Percentiles rank a stretch among this genome's conserved stretches.
Conservation (phyloP, 129 eudicot genomes). For the Daucus carota region DNA sequence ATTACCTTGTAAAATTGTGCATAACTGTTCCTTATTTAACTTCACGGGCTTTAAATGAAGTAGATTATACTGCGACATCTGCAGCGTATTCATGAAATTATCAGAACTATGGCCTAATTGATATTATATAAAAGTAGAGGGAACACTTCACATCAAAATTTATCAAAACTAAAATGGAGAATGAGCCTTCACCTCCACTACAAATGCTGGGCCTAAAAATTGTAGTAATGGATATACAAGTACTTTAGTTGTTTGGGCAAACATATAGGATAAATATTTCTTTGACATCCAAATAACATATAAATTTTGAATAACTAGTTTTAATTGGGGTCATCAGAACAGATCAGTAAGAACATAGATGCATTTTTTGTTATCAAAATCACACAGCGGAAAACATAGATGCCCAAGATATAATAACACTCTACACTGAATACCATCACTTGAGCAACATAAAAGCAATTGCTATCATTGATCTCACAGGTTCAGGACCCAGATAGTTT, state of each 20-base stretch:
- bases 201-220: not conserved
- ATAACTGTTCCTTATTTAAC: conserved; percentile 52
- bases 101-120: not conserved
- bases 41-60: conserved; percentile 23
- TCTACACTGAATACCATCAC: not conserved
- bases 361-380: not conserved
- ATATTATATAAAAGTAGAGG: not conserved
- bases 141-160: not conserved
- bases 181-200: not conserved
- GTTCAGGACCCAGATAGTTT: not conserved
- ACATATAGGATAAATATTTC: not conserved
- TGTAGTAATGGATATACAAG: not conserved
- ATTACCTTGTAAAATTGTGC: conserved; percentile 57
- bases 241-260: not conserved
- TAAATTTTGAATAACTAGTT: not conserved
- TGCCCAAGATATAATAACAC: not conserved
- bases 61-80: conserved; percentile 51
- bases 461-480: not conserved
- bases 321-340: not conserved
- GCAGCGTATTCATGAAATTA: conserved; percentile 22
- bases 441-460: not conserved
- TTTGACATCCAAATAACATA: not conserved
- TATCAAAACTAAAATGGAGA: not conserved
- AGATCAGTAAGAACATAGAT: not conserved
- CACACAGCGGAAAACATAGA: not conserved